phyloP scores from a whole-genome alignment of 2,329 filamentous ascomycete species.

The Fusarium heterosporum region DNA sequence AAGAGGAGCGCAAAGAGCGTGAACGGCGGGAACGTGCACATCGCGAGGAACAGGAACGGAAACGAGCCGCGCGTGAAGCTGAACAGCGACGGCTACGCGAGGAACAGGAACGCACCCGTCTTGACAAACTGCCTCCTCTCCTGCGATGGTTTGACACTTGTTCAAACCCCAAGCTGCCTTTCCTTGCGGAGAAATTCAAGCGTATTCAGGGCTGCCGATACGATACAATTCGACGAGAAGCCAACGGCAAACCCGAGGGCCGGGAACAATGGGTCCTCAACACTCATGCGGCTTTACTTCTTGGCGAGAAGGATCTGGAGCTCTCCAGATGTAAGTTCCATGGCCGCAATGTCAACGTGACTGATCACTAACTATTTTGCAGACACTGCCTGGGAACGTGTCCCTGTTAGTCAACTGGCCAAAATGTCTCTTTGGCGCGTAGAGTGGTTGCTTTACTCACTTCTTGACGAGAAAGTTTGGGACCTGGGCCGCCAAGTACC shows the following conservation, averaged over 20 bases:
- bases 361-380: constrained; percentile 14
- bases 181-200: constrained; percentile 66
- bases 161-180: constrained; percentile 62
- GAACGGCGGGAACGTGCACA: constrained; percentile 60
- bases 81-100: constrained; percentile 63
- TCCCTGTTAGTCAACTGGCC: constrained; percentile 64
- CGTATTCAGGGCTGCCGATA: constrained; percentile 71
- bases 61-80: constrained; percentile 63
- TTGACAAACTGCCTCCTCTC: constrained; percentile 69
- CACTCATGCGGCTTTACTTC: constrained; percentile 70
- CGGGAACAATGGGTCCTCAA: constrained; percentile 76
- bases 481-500: constrained; percentile 66
- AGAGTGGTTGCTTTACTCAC: constrained; percentile 67
- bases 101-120: constrained; percentile 65
- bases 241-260: constrained; percentile 65
- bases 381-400: constrained; percentile 71
- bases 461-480: constrained; percentile 62
- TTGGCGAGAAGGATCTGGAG: constrained; percentile 72
- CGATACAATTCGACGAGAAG: constrained; percentile 68
- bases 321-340: constrained; percentile 69
- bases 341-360: neutral
- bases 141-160: constrained; percentile 70
- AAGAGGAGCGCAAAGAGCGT: constrained; percentile 63
- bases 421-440: constrained; percentile 71
- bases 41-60: constrained; percentile 61